phyloP scores from a whole-genome alignment of 2,329 filamentous ascomycete species.

The Claviceps pazoutovae region DNA sequence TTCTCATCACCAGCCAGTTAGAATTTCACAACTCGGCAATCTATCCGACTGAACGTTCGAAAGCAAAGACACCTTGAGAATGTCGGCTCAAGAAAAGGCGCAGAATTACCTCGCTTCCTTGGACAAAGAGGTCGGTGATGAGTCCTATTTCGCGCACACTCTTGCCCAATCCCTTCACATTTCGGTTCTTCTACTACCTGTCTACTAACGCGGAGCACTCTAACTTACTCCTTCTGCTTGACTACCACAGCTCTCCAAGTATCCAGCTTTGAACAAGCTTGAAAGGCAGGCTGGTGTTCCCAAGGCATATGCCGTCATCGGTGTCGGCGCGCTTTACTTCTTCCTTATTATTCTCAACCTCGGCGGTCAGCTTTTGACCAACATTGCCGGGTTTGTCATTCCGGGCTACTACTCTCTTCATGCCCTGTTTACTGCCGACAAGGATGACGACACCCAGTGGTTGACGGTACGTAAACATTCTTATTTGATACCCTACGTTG shows the following conservation, averaged over 20 bases:
- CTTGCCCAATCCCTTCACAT: neutral
- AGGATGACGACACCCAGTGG: conserved; percentile 72
- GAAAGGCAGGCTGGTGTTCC: conserved; percentile 73
- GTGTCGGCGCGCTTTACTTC: conserved; percentile 66
- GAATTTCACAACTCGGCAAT: conserved; percentile 1
- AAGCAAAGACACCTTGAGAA: conserved; percentile 25
- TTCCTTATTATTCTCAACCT: conserved; percentile 90
- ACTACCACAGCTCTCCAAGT: conserved; percentile 59
- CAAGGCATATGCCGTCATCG: conserved; percentile 74
- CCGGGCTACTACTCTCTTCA: conserved; percentile 74
- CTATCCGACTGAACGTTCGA: conserved; percentile 7
- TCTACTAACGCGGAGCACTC: conserved; percentile 8
- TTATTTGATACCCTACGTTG: neutral
- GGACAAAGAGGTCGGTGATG: conserved; percentile 62
- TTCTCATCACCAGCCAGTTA: conserved; percentile 5
- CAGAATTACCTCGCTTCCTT: conserved; percentile 66
- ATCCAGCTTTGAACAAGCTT: conserved; percentile 69
- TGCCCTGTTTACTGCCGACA: conserved; percentile 58
- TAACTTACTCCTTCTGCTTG: neutral
- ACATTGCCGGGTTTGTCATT: conserved; percentile 70
- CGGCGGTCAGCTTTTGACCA: conserved; percentile 75
- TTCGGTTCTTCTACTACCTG: conserved; percentile 10
- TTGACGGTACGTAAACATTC: conserved; percentile 42
- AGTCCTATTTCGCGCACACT: neutral
- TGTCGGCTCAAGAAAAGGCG: conserved; percentile 62